Base-by-base conservation (phyloP, 108 stramenopile genomes). In the Ochromonas danica region DNA sequence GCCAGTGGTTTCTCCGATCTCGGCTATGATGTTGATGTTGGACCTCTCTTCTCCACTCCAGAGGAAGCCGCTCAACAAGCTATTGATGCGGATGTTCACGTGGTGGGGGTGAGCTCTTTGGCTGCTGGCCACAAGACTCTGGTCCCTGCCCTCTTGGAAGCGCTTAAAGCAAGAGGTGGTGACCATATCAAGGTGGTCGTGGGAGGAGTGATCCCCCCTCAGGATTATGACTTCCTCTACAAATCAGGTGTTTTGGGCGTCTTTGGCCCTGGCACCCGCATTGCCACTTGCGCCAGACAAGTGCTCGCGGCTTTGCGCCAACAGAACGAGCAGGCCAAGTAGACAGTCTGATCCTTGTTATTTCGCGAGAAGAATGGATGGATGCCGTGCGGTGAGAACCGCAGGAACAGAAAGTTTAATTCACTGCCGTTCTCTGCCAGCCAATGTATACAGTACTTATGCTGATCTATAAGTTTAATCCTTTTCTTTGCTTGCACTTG, bases 91-190 rank as follows among this genome's bases (percentile, higher is more conserved):
- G 96, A 98, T 87, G 98, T 97, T 1, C 98, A 98, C 79, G 94
- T 93, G 25, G 93, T 98, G 71, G 98, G 98, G 14, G 93, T 98
- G 28, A 92, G 91, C 51, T 91, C 90, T 2, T 96, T 96, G 83
- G 98, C 98, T 28, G 98, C 96, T 2, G 94, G 95, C 0, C 98
- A 98, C 90, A 94, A 92, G 85, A 95, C 96, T 40, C 89, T 98
- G 31, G 85, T 96, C 35, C 96, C 96, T 0, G 91, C 92, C n/a
- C 81, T 98, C 79, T 91, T 96, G 62, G 84, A 84, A 57, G 94
- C 92, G 45, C 88, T 98, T n/a, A 87, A 86, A 57, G 87, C 86
- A 17, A 70, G 80, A 71, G 95, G 94, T 67, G 96, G 92, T 1
- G 88, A 78, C 30, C 86, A 96, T 80, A 90, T 97, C 42, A 70